phyloP scores from a whole-genome alignment of 2,329 filamentous ascomycete species.

The Falciphora oryzae region DNA sequence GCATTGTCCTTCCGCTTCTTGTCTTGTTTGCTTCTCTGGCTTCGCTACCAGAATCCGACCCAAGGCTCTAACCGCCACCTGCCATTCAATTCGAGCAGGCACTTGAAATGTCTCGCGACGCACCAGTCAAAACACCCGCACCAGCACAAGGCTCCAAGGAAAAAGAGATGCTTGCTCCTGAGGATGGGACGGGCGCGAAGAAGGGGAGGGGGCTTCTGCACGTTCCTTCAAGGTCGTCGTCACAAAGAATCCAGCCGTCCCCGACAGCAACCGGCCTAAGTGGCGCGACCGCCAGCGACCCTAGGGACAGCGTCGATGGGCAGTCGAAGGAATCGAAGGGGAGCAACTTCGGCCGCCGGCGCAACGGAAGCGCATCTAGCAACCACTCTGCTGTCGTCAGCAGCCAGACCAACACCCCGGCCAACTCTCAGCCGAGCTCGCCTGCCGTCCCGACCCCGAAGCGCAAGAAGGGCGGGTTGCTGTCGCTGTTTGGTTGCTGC shows the following conservation, averaged over 20 bases:
- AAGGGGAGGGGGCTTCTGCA: constrained; percentile 48
- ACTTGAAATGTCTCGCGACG: constrained; percentile 24
- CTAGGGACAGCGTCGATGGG: constrained; percentile 56
- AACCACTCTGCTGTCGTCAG: constrained; percentile 52
- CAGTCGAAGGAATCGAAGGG: constrained; percentile 60
- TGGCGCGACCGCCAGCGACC: constrained; percentile 53
- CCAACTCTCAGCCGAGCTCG: constrained; percentile 46
- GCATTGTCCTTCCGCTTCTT: not conserved
- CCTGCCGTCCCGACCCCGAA: constrained; percentile 42
- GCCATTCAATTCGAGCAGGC: not conserved
- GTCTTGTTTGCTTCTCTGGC: not conserved
- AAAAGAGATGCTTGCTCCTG: constrained; percentile 33
- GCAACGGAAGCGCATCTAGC: constrained; percentile 64
- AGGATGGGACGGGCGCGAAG: constrained; percentile 38
- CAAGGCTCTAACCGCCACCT: constrained; percentile 2
- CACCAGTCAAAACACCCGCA: constrained; percentile 28
- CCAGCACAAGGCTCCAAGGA: constrained; percentile 37
- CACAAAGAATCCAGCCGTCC: constrained; percentile 53
- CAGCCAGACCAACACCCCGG: constrained; percentile 43
- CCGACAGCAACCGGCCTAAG: constrained; percentile 55
- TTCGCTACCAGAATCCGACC: not conserved
- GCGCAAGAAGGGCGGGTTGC: constrained; percentile 51
- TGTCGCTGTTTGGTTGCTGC: constrained; percentile 63
- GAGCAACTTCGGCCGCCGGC: constrained; percentile 56
- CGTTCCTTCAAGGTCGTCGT: constrained; percentile 58